phyloP scores from a whole-genome alignment of 345 rosid species.

The Dovyalis caffra region DNA sequence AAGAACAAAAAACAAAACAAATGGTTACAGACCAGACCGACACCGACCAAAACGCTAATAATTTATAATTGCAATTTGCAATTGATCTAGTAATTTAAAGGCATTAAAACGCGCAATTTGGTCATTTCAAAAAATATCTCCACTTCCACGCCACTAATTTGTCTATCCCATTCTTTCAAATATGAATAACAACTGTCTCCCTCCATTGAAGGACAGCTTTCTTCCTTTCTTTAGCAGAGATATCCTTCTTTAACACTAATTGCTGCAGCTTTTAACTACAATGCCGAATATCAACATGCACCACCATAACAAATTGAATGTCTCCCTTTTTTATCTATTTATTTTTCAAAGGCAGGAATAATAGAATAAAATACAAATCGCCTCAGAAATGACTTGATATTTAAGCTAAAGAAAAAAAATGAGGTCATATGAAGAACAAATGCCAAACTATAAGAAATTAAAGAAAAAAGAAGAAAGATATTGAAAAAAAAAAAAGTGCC shows the following conservation, averaged over 20 bases:
- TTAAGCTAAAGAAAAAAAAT: conserved; percentile 10
- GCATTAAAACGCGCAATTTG: conserved; percentile 11
- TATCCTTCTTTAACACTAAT: background rate
- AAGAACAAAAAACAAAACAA: background rate
- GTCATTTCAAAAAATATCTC: background rate
- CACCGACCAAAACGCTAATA: conserved; percentile 9
- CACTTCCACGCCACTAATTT: background rate
- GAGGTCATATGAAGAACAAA: conserved; percentile 3
- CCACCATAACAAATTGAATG: conserved; percentile 17
- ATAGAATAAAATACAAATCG: conserved; percentile 39
- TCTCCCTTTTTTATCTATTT: background rate
- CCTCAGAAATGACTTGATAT: conserved; percentile 25
- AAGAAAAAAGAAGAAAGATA: background rate
- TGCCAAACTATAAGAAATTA: conserved; percentile 6
- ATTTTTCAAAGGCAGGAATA: conserved; percentile 19
- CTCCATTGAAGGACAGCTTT: background rate
- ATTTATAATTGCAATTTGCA: conserved; percentile 8
- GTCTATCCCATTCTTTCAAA: background rate
- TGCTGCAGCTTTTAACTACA: background rate
- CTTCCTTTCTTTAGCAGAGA: background rate
- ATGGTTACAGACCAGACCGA: conserved; percentile 12
- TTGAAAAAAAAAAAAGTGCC: conserved; percentile 7
- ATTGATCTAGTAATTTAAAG: background rate
- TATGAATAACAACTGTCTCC: background rate
- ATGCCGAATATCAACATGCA: background rate